These are phyloP conservation scores for Cordyceps cateniannulata DNA, from an alignment of 2,329 filamentous ascomycete species.

Conservation along the genomic window DNA sequence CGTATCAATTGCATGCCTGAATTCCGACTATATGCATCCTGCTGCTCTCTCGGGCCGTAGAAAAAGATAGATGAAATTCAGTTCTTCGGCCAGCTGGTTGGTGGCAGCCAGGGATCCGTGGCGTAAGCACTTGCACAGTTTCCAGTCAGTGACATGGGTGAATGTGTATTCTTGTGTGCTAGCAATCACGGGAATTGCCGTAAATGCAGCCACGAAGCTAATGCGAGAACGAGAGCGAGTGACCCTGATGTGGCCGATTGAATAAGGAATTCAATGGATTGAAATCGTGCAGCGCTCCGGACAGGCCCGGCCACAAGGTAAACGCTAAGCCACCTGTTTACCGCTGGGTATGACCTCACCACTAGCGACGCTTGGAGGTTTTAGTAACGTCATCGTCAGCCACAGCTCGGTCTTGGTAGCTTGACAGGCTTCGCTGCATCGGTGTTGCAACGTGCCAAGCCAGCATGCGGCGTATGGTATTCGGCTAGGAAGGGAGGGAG, in stretches of 20 bases:
- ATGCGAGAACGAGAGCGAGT: background rate
- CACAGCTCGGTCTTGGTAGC: background rate
- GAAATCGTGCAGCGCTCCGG: background rate
- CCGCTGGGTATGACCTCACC: constrained; percentile 2
- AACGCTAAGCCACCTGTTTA: constrained; percentile 2
- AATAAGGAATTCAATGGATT: background rate
- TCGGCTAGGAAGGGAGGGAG: background rate
- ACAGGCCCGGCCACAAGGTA: background rate
- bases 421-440: background rate
- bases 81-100: background rate
- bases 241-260: background rate
- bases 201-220: background rate
- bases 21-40: constrained; percentile 13
- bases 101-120: no score
- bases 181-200: background rate
- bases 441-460: background rate
- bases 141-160: background rate
- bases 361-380: background rate
- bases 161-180: no score
- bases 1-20: background rate
- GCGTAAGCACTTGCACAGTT: background rate
- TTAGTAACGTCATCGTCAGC: background rate
- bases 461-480: background rate
- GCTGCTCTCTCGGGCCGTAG: constrained; percentile 19
- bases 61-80: background rate